These are phyloP conservation scores for Rhizopogon rudus DNA, from an alignment of 768 basidiomycete species.

Conservation along the genomic window DNA sequence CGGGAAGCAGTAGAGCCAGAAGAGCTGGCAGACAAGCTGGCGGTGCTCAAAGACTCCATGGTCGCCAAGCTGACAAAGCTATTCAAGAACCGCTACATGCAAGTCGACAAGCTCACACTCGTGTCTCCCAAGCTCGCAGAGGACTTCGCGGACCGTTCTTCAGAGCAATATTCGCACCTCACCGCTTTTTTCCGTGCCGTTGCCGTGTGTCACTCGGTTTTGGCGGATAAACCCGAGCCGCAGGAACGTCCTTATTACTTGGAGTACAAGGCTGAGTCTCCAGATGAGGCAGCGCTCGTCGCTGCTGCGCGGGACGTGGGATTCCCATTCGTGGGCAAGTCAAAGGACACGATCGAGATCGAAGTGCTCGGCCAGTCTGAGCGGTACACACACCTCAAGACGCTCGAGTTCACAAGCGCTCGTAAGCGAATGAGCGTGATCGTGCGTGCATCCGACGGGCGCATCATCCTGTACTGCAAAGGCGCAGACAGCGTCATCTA, in stretches of 20 bases:
- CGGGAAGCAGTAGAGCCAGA: constrained; percentile 60
- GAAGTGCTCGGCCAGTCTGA: constrained; percentile 90
- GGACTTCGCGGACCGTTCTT: constrained; percentile 60
- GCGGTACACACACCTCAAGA: constrained; percentile 70
- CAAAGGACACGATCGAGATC: constrained; percentile 75
- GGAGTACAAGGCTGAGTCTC: constrained; percentile 94
- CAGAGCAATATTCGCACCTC: constrained; percentile 59
- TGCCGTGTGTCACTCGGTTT: constrained; percentile 90
- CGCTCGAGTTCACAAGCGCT: constrained; percentile 91
- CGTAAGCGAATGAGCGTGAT: constrained; percentile 91
- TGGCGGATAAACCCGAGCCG: constrained; percentile 72
- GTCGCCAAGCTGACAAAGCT: constrained; percentile 62
- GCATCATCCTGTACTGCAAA: constrained; percentile 84
- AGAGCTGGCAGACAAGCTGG: constrained; percentile 66
- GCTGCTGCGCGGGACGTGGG: constrained; percentile 89
- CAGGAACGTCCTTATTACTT: constrained; percentile 54
- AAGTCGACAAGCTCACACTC: constrained; percentile 77
- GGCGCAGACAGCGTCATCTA: constrained; percentile 98
- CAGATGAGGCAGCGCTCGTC: constrained; percentile 93
- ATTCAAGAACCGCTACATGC: constrained; percentile 88
- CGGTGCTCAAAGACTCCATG: constrained; percentile 70
- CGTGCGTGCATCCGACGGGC: constrained; percentile 70
- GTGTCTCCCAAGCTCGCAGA: constrained; percentile 82
- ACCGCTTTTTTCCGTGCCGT: constrained; percentile 91
- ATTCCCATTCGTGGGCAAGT: constrained; percentile 81